A percentile compares a stretch with the other conserved stretches of the same genome.
Evolutionary conservation across 306 rosid species (phyloP).

Genomic region (Ormosia semicastrata): DNA sequence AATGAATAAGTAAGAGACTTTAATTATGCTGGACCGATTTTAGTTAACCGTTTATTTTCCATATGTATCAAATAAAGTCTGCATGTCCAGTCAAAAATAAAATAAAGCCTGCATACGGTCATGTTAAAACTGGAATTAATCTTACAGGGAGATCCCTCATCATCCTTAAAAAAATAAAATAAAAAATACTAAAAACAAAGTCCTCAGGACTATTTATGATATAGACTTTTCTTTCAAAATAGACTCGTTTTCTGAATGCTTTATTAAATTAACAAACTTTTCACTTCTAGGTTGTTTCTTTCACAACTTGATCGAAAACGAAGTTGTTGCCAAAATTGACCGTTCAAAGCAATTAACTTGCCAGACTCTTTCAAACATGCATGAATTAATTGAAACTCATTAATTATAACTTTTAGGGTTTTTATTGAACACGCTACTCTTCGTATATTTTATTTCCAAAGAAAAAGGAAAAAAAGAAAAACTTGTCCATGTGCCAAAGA

Average conservation of each 20-base stretch:
- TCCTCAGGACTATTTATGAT: neutral
- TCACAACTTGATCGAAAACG: neutral
- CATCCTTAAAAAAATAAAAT: too few relatives aligned
- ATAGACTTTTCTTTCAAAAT: constrained; percentile 16
- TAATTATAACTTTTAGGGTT: neutral
- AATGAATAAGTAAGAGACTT: neutral
- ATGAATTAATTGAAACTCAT: neutral
- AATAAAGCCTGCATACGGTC: too few relatives aligned
- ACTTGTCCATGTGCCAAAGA: neutral
- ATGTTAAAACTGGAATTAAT: too few relatives aligned
- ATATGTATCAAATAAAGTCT: too few relatives aligned
- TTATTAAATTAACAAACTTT: neutral
- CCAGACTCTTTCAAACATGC: neutral
- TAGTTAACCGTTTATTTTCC: neutral
- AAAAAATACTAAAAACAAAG: too few relatives aligned
- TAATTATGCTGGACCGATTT: neutral
- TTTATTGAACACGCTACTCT: neutral
- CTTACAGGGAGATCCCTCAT: too few relatives aligned
- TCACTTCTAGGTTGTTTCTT: neutral
- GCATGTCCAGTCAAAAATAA: neutral
- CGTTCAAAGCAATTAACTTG: neutral
- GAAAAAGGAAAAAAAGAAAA: neutral
- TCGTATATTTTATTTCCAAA: neutral
- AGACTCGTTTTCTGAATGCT: constrained; percentile 24
- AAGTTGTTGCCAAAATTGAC: constrained; percentile 2